Conservation (phyloP, 345 rosid species). For the Laguncularia racemosa region DNA sequence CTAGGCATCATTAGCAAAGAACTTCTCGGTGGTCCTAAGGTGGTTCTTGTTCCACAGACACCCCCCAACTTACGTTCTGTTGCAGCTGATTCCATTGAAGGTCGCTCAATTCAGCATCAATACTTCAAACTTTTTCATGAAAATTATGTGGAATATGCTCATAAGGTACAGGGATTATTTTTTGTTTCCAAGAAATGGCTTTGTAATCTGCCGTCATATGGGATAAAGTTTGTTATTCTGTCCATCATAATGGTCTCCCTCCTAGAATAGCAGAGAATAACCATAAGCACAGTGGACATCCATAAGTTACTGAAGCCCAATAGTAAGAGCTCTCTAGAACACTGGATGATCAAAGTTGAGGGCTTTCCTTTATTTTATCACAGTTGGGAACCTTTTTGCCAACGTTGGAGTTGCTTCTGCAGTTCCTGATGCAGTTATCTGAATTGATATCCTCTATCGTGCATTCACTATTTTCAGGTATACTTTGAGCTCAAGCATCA, state of each 20-base stretch:
- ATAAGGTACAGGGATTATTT: conserved; percentile 48
- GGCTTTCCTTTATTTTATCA: too few relatives aligned
- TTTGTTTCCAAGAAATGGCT: too few relatives aligned
- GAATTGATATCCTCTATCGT: conserved; percentile 7
- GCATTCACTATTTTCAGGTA: conserved; percentile 34
- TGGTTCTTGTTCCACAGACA: conserved; percentile 65
- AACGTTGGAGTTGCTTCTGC: too few relatives aligned
- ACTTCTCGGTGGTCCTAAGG: conserved; percentile 78
- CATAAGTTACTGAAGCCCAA: too few relatives aligned
- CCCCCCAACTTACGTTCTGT: conserved; percentile 64
- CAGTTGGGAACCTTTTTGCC: too few relatives aligned
- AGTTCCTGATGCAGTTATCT: not conserved
- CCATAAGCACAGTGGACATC: too few relatives aligned
- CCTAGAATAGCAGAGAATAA: not conserved
- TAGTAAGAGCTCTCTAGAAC: too few relatives aligned
- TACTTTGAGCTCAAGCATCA: conserved; percentile 83
- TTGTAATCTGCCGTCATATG: not conserved
- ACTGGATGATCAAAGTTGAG: too few relatives aligned
- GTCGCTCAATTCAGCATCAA: conserved; percentile 73
- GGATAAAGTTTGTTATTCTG: not conserved
- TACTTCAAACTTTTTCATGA: conserved; percentile 91
- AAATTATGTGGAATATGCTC: conserved; percentile 90
- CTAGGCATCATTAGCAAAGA: conserved; percentile 79
- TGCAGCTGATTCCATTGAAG: conserved; percentile 86
- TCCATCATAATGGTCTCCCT: not conserved